These are phyloP conservation scores for Fusarium nurragi DNA, from an alignment of 2,329 filamentous ascomycete species.

Conservation along the genomic window DNA sequence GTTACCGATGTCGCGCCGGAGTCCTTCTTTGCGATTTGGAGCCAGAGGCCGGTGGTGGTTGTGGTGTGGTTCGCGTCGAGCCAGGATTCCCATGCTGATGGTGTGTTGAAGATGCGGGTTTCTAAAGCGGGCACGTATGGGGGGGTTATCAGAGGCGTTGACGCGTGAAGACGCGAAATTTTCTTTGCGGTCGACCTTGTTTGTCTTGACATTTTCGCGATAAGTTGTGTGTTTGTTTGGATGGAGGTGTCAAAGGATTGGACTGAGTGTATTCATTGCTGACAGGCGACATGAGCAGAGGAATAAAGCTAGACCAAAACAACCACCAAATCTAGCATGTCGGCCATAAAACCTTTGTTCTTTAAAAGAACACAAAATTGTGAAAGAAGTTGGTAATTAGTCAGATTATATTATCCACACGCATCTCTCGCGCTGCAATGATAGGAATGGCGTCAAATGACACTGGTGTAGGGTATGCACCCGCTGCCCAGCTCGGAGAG, in stretches of 20 bases:
- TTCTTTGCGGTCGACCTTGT: conserved; percentile 30
- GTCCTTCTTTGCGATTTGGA: conserved; percentile 60
- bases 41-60: conserved; percentile 53
- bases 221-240: background rate
- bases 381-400: fast-evolving
- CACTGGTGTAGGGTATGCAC: conserved; percentile 5
- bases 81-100: conserved; percentile 30
- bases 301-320: background rate
- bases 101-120: conserved; percentile 25
- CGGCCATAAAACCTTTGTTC: background rate
- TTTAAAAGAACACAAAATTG: too few species aligned
- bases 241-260: too few species aligned
- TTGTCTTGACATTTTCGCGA: conserved; percentile 26
- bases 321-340: background rate
- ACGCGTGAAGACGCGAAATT: background rate
- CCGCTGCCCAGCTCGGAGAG: conserved; percentile 21
- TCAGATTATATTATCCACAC: fast-evolving
- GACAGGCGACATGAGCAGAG: background rate
- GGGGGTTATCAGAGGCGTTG: fast-evolving
- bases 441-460: fast-evolving
- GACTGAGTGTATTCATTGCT: background rate
- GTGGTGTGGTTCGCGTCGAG: conserved; percentile 25
- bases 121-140: background rate
- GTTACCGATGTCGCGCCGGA: conserved; percentile 56
- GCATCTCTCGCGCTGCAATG: background rate